Evolutionary conservation across 2,329 filamentous ascomycete genomes (phyloP).

Genomic region (Sarocladium kiliense): DNA sequence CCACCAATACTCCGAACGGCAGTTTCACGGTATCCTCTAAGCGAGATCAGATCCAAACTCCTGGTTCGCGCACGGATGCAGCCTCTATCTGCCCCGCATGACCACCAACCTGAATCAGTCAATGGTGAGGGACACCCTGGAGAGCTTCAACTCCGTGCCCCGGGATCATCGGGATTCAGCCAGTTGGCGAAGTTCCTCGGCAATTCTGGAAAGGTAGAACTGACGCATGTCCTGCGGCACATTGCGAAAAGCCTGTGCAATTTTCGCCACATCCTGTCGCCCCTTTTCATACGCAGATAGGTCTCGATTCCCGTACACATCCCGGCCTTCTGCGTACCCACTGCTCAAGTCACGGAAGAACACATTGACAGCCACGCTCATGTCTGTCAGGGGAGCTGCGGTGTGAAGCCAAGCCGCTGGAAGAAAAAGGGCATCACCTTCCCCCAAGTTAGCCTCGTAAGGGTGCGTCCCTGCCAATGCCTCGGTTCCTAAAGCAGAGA

Average conservation of each 20-base stretch:
- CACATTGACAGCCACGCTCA: conserved; percentile 80
- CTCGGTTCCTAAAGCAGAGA: conserved; percentile 36
- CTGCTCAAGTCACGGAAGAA: conserved; percentile 72
- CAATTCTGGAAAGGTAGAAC: conserved; percentile 72
- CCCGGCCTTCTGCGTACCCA: conserved; percentile 68
- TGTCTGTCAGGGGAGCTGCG: conserved; percentile 49
- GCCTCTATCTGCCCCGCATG: background rate
- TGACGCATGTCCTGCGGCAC: conserved; percentile 61
- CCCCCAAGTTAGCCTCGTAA: conserved; percentile 58
- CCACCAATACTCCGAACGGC: too few species aligned
- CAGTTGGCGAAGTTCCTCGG: conserved; percentile 52
- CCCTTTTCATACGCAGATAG: conserved; percentile 80
- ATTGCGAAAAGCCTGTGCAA: conserved; percentile 58
- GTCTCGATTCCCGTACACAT: conserved; percentile 87
- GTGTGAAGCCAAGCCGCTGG: conserved; percentile 84
- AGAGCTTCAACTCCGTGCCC: background rate
- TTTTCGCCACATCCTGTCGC: conserved; percentile 63
- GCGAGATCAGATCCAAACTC: background rate
- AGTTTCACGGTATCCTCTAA: background rate
- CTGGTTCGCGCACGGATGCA: conserved; percentile 3
- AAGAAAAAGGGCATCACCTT: conserved; percentile 75
- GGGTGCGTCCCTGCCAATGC: conserved; percentile 50
- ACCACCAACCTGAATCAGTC: background rate
- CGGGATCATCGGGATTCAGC: conserved; percentile 11
- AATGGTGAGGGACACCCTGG: background rate